These are phyloP conservation scores for Fraxinus ornus DNA, from an alignment of 305 asterid species.

Conservation along the genomic window DNA sequence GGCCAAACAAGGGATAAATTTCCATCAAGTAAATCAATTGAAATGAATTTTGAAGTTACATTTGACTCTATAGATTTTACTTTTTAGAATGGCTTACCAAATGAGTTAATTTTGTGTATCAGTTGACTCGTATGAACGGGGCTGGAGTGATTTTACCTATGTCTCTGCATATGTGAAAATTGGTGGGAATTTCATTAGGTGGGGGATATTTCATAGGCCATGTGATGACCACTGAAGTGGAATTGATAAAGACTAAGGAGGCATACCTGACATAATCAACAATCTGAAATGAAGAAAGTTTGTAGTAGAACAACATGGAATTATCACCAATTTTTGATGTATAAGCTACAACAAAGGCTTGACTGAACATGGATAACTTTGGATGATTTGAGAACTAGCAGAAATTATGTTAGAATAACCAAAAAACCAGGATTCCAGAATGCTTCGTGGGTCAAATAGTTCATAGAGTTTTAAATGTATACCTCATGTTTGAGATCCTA, in stretches of 20 bases:
- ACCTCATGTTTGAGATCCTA: neutral
- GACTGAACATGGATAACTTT: neutral
- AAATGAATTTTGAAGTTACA: neutral
- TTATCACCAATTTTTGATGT: neutral
- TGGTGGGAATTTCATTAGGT: neutral
- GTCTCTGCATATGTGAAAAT: neutral
- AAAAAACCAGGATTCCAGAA: neutral
- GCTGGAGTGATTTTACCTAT: neutral
- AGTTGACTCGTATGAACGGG: neutral
- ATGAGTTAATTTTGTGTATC: neutral
- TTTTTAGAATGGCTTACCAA: neutral
- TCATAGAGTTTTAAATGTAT: neutral
- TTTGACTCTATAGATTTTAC: neutral
- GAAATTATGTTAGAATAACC: constrained; percentile 8
- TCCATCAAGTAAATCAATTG: neutral
- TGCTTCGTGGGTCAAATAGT: neutral
- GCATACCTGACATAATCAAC: neutral
- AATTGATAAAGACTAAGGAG: neutral
- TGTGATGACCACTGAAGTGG: neutral
- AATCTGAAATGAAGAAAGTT: constrained; percentile 6
- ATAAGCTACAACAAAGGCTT: neutral
- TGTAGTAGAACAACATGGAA: neutral
- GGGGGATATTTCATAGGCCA: neutral
- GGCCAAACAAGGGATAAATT: neutral
- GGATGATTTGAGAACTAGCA: constrained; percentile 18